phyloP scores from a whole-genome alignment of 1,284 basidiomycete species.

The Chondrostereum purpureum region DNA sequence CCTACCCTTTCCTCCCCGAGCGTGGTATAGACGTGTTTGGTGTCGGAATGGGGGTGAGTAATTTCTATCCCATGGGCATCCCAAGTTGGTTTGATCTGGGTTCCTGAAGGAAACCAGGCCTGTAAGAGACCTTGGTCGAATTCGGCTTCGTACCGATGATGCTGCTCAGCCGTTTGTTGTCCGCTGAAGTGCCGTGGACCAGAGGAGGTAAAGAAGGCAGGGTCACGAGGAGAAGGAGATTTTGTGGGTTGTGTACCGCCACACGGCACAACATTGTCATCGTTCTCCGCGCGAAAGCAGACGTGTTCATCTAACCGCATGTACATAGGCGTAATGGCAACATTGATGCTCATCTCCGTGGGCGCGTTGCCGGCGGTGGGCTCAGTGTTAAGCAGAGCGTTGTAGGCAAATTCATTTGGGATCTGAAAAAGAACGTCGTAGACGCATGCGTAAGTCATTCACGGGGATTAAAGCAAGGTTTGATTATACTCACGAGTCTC shows the following conservation, averaged over 20 bases:
- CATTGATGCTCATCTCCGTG: slow-evolving; percentile 20
- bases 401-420: slow-evolving; percentile 5
- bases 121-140: slow-evolving; percentile 13
- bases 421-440: slow-evolving; percentile 15
- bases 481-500: slow-evolving; percentile 38
- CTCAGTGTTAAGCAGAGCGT: not conserved
- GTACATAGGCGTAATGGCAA: slow-evolving; percentile 41
- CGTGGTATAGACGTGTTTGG: not conserved
- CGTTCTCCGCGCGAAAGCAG: slow-evolving; percentile 31
- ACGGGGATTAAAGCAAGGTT: slow-evolving; percentile 3
- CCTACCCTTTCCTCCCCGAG: not conserved
- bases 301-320: slow-evolving; percentile 52
- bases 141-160: not conserved
- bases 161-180: not conserved
- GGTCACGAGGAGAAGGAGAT: not conserved
- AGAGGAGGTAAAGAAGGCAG: not conserved
- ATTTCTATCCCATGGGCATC: slow-evolving; percentile 8
- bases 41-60: slow-evolving; percentile 1
- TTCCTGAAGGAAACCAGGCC: slow-evolving; percentile 11
- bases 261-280: slow-evolving; percentile 21
- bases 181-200: not conserved
- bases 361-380: not conserved
- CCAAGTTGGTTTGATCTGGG: slow-evolving; percentile 1
- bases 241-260: slow-evolving; percentile 11
- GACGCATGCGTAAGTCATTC: not conserved